Base-by-base conservation (phyloP, 371 early-diverging fungal species). In the Batkoa obscura region DNA sequence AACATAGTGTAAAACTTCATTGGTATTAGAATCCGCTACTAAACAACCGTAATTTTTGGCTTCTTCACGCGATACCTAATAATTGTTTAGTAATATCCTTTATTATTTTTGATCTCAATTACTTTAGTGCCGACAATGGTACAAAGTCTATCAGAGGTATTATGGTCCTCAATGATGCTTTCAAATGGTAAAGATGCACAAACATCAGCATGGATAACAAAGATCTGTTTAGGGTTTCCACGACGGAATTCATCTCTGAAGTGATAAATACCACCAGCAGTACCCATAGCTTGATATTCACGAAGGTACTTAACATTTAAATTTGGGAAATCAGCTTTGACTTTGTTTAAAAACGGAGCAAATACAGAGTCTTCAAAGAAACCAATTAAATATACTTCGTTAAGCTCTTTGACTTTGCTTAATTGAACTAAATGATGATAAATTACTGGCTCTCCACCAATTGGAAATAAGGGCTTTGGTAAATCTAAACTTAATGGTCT, bases 381-480 rank as follows among this genome's bases (percentile, higher is more conserved):
- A 37, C 96, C 96, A 62, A 96, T 78, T 54, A 94, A 75, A 45
- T 92, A 72, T 47, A 96, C 89, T 68, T 96, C 97, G 60, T 80
- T 83, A 59, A 96, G 74, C 35, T 80, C 86, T 42, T 79, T 72
- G 41, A 93, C 76, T 70, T 83, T 83, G 33, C 90, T 81, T 32
- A 96, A 75, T 12, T 94, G 90, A 38, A 79, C 75, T 56, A 94
- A 78, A 68, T 94, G 97, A 71, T 96, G 97, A 64, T 84, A 84
- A 70, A 96, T 84, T 71, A 94, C 81, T 62, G 97, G 95, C 35
- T 79, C 74, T 43, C 94, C 94, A 17, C 92, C 96, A 36, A 96
- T 88, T 2, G 96, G 96, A 72, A 96, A 96, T 52, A 96, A 73
- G n/a, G 96, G 94, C 65, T 96, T 94, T 37, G 96, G 96, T 5